A percentile compares a stretch with the other conserved stretches of the same genome.
These are phyloP conservation scores for Paracoccidioides lutzii DNA, from an alignment of 2,329 filamentous ascomycete genomes.

Conservation along the genomic window DNA sequence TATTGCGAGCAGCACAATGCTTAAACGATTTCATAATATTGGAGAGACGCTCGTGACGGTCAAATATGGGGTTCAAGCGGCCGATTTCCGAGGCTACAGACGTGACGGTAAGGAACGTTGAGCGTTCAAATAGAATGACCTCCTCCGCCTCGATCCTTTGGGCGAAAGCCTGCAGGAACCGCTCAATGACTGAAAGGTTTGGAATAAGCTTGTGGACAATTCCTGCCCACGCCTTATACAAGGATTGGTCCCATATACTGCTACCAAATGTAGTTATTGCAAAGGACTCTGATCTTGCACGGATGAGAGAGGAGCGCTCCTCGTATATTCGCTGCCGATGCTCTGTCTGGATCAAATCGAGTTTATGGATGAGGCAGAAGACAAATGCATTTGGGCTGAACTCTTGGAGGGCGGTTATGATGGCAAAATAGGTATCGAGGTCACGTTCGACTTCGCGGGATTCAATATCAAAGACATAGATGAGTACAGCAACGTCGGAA, in stretches of 20 bases:
- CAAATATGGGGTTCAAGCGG: conserved; percentile 69
- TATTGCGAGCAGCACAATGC: conserved; percentile 47
- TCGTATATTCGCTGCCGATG: conserved; percentile 73
- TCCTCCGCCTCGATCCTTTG: conserved; percentile 84
- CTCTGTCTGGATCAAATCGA: conserved; percentile 80
- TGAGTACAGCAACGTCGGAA: conserved; percentile 87
- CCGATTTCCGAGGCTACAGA: conserved; percentile 70
- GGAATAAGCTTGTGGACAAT: conserved; percentile 98
- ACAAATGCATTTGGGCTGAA: conserved; percentile 71
- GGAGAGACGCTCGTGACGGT: conserved; percentile 86
- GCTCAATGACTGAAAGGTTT: conserved; percentile 77
- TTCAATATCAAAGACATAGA: conserved; percentile 99
- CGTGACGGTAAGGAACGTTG: conserved; percentile 92
- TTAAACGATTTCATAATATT: conserved; percentile 99
- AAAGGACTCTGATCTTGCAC: conserved; percentile 59
- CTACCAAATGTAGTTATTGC: conserved; percentile 82
- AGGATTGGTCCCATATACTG: conserved; percentile 94
- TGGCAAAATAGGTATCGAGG: conserved; percentile 79
- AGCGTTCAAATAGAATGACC: conserved; percentile 86
- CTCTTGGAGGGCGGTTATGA: conserved; percentile 77
- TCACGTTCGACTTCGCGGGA: conserved; percentile 89
- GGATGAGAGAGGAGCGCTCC: conserved; percentile 65
- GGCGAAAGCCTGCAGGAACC: conserved; percentile 68
- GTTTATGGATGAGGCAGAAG: conserved; percentile 96
- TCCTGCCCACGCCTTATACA: conserved; percentile 96